These are phyloP conservation scores for Candida taoyuanica DNA, from an alignment of 805 yeast species.

Conservation along the genomic window DNA sequence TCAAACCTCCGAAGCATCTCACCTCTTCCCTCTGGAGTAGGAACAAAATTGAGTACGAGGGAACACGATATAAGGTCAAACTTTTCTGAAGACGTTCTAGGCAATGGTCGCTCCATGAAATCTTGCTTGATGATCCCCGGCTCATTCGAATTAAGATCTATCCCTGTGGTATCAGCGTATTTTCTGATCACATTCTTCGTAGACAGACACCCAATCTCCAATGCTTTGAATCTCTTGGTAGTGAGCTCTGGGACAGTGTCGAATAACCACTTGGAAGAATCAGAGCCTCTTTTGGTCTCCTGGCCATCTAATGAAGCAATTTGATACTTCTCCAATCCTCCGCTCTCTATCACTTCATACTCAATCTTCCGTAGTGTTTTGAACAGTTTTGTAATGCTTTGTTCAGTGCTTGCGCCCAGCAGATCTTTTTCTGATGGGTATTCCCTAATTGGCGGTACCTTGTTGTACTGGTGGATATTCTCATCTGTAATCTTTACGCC, in stretches of 20 bases:
- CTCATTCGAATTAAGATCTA: conserved; percentile 79
- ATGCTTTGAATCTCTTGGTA: conserved; percentile 35
- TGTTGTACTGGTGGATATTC: conserved; percentile 19
- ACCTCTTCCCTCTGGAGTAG: conserved; percentile 66
- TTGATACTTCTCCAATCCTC: conserved; percentile 80
- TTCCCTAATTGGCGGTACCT: conserved; percentile 1
- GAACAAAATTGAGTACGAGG: conserved; percentile 83
- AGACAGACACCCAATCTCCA: conserved; percentile 83
- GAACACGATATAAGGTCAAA: conserved; percentile 78
- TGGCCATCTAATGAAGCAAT: conserved; percentile 86
- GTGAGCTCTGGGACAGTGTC: conserved; percentile 53
- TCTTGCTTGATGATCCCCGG: conserved; percentile 72
- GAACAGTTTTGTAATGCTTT: conserved; percentile 21
- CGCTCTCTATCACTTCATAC: conserved; percentile 56
- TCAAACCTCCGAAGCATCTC: conserved; percentile 64
- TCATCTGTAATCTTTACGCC: conserved; percentile 22
- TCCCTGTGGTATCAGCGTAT: conserved; percentile 38
- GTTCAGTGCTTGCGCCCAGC: conserved; percentile 12
- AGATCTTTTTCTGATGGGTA: conserved; percentile 20
- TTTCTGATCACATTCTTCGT: conserved; percentile 60
- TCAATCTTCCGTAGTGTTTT: conserved; percentile 49
- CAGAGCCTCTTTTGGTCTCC: conserved; percentile 75
- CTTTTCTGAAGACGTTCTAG: conserved; percentile 38
- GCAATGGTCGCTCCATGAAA: conserved; percentile 73
- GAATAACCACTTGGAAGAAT: conserved; percentile 77